Evolutionary conservation across 2,329 filamentous ascomycete species (phyloP).

Genomic region (Pseudodiploospora longispora): DNA sequence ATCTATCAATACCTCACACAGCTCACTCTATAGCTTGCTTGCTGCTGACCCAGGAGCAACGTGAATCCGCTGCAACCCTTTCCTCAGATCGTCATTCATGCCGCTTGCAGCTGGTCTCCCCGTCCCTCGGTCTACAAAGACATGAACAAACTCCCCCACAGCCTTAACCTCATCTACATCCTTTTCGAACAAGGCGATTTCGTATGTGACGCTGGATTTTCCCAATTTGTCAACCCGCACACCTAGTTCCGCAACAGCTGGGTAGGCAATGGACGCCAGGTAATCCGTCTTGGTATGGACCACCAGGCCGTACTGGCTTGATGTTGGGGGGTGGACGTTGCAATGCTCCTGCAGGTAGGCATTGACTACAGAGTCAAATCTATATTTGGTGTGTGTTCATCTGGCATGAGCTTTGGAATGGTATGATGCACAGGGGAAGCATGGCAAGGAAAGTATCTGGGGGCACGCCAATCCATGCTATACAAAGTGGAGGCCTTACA

Average conservation of each 20-base stretch:
- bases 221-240: slow-evolving; percentile 78
- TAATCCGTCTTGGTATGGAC: slow-evolving; percentile 83
- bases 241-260: slow-evolving; percentile 71
- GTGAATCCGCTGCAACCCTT: slow-evolving; percentile 50
- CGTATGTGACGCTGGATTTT: slow-evolving; percentile 80
- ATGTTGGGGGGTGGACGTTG: slow-evolving; percentile 60
- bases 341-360: slow-evolving; percentile 77
- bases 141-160: slow-evolving; percentile 79
- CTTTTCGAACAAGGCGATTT: slow-evolving; percentile 76
- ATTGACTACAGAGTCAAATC: slow-evolving; percentile 86
- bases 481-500: slow-evolving; percentile 36
- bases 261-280: slow-evolving; percentile 73
- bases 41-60: slow-evolving; percentile 16
- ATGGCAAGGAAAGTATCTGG: too few species aligned
- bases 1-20: too few species aligned
- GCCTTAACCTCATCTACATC: slow-evolving; percentile 68
- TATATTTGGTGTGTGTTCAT: slow-evolving; percentile 17
- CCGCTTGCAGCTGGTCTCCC: slow-evolving; percentile 58
- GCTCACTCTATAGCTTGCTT: slow-evolving; percentile 9
- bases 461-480: background rate
- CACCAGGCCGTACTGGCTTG: slow-evolving; percentile 70
- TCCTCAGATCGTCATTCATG: slow-evolving; percentile 52
- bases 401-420: slow-evolving; percentile 1
- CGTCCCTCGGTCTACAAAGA: slow-evolving; percentile 72
- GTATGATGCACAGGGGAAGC: too few species aligned